Base-by-base conservation (phyloP, 1,139 yeast species). In the Yamadazyma jaroonii region DNA sequence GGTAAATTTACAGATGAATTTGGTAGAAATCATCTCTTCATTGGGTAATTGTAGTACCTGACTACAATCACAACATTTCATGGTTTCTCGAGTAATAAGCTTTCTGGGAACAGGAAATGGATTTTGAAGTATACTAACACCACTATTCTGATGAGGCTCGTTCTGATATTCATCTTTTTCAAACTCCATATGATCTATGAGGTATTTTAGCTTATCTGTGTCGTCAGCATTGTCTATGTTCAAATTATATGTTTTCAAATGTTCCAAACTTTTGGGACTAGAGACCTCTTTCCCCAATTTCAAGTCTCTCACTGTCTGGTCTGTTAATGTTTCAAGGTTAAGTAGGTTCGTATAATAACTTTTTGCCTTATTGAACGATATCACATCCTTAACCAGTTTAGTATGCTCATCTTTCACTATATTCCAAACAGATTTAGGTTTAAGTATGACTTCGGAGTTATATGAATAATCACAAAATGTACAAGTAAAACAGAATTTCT, bases 401-500 rank as follows among this genome's bases (percentile, higher is more conserved):
- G 28, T 21, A 31, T 35, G 38, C 35, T 42, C 54, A 33, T 46
- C 54, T 28, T 45, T 46, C 11, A 70, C 44, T 28, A 70, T 69
- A 27, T 52, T 48, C 14, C 52, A 47, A 21, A 69, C 48, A 1
- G 73, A 56, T 36, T 55, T 62, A 2, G 76, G 75, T 37, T 61
- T 65, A 9, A 56, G 49, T 9, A 67, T 57, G 6, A 59, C 46
- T 2, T 46, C 43, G 1, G 74, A 65, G 6, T 40, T 33, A 43
- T 64, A 67, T 0, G 24, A 11, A 41, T 53, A 69, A 1, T 45
- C 41, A 46, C 76, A 70, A 39, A 42, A 55, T 3, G 48, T 53
- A 46, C 76, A 70, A 9, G 40, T 42, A 40, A 69, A 68, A 29
- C 37, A 42, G 47, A 70, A 68, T 28, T 54, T 43, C 45, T 69